Percentiles rank a stretch among this genome's conserved stretches.
Evolutionary conservation across 1,284 basidiomycete genomes (phyloP).

Genomic region (Fomitopsis palustris): DNA sequence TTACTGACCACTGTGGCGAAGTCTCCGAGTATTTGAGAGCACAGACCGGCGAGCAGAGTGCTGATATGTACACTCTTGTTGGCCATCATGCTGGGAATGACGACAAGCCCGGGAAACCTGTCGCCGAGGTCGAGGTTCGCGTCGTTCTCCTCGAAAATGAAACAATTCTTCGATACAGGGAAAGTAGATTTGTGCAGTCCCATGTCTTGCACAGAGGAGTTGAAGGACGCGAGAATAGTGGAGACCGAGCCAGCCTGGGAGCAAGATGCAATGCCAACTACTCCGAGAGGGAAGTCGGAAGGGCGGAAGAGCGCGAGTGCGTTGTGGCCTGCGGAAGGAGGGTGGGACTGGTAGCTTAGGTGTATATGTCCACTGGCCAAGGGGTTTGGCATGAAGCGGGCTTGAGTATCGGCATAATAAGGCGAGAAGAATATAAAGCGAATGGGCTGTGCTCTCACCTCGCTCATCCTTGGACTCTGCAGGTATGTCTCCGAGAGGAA

Average conservation of each 20-base stretch:
- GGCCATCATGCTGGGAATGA: constrained; percentile 76
- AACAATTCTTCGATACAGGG: constrained; percentile 73
- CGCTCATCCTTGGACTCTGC: constrained; percentile 73
- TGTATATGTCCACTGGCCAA: constrained; percentile 72
- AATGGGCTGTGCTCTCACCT: constrained; percentile 43
- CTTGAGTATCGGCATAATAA: constrained; percentile 30
- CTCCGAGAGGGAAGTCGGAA: constrained; percentile 75
- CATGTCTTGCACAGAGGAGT: constrained; percentile 55
- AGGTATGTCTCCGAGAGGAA: constrained; percentile 77
- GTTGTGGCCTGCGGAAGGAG: constrained; percentile 54
- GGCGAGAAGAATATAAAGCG: constrained; percentile 2
- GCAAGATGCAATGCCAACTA: constrained; percentile 74
- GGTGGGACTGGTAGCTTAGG: constrained; percentile 69
- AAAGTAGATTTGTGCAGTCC: constrained; percentile 66
- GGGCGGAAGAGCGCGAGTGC: constrained; percentile 66
- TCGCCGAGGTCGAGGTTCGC: constrained; percentile 56
- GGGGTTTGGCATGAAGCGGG: constrained; percentile 79
- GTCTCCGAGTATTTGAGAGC: constrained; percentile 80
- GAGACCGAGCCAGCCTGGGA: constrained; percentile 54
- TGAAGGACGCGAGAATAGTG: constrained; percentile 63
- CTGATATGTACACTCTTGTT: constrained; percentile 82
- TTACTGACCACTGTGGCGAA: constrained; percentile 71
- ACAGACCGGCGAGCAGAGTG: constrained; percentile 82
- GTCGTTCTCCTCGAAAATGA: constrained; percentile 76
- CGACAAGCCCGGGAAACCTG: constrained; percentile 57